Percentiles rank a stretch among this genome's conserved stretches.
Evolutionary conservation across 345 rosid genomes (phyloP).

Genomic region (Hibiscus mutabilis): DNA sequence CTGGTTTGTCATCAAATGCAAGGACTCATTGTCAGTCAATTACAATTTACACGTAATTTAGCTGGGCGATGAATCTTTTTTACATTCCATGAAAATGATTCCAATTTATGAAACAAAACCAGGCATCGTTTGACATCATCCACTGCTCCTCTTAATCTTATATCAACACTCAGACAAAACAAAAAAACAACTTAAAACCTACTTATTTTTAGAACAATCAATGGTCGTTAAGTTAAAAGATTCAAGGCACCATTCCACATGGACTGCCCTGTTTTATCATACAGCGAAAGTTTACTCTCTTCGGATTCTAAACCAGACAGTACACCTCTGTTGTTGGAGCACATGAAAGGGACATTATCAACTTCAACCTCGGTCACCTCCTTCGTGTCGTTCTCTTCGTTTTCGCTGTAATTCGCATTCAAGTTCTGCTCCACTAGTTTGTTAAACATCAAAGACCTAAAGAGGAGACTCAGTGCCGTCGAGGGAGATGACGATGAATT

Average conservation of each 20-base stretch:
- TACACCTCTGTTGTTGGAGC: background rate
- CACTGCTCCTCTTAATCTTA: too few species aligned
- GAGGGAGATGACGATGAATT: slow-evolving; percentile 26
- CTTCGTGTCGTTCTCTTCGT: background rate
- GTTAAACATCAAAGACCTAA: slow-evolving; percentile 46
- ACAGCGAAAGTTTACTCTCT: slow-evolving; percentile 8
- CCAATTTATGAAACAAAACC: too few species aligned
- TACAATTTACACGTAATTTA: too few species aligned
- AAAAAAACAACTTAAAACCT: background rate
- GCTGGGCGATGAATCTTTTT: too few species aligned
- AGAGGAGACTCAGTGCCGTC: slow-evolving; percentile 50
- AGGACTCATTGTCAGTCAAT: too few species aligned
- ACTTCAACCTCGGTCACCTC: slow-evolving; percentile 2
- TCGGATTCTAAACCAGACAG: slow-evolving; percentile 17
- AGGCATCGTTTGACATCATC: background rate
- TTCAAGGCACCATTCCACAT: slow-evolving; percentile 18
- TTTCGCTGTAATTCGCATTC: slow-evolving; percentile 5
- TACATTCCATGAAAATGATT: too few species aligned
- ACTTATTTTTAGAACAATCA: background rate
- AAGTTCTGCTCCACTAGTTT: slow-evolving; percentile 48
- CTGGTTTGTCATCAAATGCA: too few species aligned
- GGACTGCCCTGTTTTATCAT: slow-evolving; percentile 14
- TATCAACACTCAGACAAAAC: too few species aligned
- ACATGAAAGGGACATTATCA: background rate
- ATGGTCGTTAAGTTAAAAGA: background rate